Evolutionary conservation across 148 eudicot species (phyloP), one percentile per base, ranked within the genome.

Genomic region (Beta vulgaris): DNA sequence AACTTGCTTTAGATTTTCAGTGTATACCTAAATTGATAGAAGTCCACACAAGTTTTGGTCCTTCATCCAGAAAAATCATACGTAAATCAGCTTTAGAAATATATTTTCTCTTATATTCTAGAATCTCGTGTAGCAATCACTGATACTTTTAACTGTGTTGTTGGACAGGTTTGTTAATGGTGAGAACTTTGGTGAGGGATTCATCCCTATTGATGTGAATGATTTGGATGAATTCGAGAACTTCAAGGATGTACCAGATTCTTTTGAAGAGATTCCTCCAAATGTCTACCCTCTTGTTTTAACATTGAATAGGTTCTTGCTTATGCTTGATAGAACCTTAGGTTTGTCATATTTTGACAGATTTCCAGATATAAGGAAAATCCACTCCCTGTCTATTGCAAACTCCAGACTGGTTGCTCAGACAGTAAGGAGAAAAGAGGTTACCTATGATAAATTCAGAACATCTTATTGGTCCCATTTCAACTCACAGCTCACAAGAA

Each of bases 401-500:
- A 62, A 57, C 59, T 62, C 64, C 21, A 64, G 80, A 72, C 57
- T 81, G 16, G 44, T 73, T 68, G 74, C 77, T 31, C 67, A 77
- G 66, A 71, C 76, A 69, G 77, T 83, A 67, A 78, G 77, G 65
- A 78, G 75, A 66, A 85, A 77, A 71, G 86, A 85, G 67, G 86
- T 87, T 39, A 72, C 48, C 11, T 87, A 59, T 78, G 85, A 81
- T 12, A 85, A 74, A 44, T 91, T 91, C 51, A 74, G 69, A 67
- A 74, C 71, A 34, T 57, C 70, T 23, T 89, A 91, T 62, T 91
- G 93, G 97, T 83, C 82, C 11, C 93, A 83, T 80, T 89, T 91
- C 40, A 83, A 85, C 77, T 65, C 63, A 19, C 74, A 77, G 34
- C 75, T 85, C 49, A 91, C 80, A 2, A 86, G 77, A 73, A 69